These are phyloP conservation scores for Penicillium simplicissimum DNA, from an alignment of 495 filamentous ascomycete genomes.

Conservation along the genomic window DNA sequence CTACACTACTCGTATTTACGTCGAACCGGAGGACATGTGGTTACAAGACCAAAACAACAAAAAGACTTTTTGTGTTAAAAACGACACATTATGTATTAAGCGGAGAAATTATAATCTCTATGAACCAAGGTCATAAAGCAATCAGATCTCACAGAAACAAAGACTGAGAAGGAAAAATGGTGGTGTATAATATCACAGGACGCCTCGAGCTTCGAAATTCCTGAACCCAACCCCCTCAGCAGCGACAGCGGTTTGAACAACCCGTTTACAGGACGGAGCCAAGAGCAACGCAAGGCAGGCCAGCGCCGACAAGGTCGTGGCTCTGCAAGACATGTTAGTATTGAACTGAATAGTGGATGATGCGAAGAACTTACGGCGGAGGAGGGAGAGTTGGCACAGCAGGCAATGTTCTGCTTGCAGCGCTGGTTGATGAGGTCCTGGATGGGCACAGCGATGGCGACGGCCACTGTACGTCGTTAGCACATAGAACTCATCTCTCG, in stretches of 20 bases:
- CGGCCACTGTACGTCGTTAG: slow-evolving; percentile 17
- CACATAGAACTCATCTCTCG: not conserved
- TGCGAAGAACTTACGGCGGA: slow-evolving; percentile 32
- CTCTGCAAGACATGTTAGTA: slow-evolving; percentile 16
- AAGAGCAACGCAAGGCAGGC: slow-evolving; percentile 53
- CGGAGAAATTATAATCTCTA: slow-evolving; percentile 14
- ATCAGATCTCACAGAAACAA: slow-evolving; percentile 18
- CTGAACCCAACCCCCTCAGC: not conserved
- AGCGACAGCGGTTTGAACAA: slow-evolving; percentile 2
- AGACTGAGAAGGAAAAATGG: slow-evolving; percentile 17
- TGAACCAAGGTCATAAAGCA: slow-evolving; percentile 11
- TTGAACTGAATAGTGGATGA: not conserved
- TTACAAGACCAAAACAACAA: not conserved
- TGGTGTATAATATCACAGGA: slow-evolving; percentile 24
- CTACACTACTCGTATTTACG: too few species aligned
- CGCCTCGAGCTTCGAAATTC: slow-evolving; percentile 11
- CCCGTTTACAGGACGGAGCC: slow-evolving; percentile 49
- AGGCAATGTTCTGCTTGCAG: slow-evolving; percentile 57
- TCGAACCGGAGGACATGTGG: not conserved
- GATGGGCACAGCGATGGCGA: slow-evolving; percentile 34
- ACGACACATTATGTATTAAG: slow-evolving; percentile 23
- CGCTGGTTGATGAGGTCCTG: slow-evolving; percentile 48
- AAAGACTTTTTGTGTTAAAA: not conserved
- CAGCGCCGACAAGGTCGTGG: slow-evolving; percentile 44
- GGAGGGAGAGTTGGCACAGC: slow-evolving; percentile 47